Conservation (phyloP, 2,329 filamentous ascomycete genomes). For the Aspergillus persii region DNA sequence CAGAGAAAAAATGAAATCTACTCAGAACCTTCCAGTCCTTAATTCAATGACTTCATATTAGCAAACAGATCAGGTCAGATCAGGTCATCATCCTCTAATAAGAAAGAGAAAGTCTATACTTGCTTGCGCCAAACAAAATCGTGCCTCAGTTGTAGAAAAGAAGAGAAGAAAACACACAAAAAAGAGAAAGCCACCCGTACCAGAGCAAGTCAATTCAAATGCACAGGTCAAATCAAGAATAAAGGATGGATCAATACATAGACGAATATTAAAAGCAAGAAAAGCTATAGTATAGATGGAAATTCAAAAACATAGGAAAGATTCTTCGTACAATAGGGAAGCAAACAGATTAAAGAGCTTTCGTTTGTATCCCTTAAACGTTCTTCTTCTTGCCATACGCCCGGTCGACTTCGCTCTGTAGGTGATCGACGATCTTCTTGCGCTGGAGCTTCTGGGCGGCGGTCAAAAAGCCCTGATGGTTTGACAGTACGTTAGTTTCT, state of each 20-base stretch:
- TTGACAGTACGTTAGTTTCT: constrained; percentile 24
- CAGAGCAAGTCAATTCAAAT: background rate
- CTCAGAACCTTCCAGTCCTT: background rate
- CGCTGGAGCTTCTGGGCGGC: constrained; percentile 72
- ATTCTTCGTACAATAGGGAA: background rate
- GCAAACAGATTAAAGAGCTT: background rate
- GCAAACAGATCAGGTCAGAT: background rate
- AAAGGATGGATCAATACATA: background rate
- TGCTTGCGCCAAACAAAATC: background rate
- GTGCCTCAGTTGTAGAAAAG: background rate
- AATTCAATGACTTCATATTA: background rate
- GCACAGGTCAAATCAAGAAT: background rate
- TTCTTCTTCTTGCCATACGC: constrained; percentile 54
- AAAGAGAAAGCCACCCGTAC: background rate
- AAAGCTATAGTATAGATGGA: background rate
- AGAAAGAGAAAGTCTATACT: background rate
- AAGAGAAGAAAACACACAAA: background rate
- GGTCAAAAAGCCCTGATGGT: constrained; percentile 59
- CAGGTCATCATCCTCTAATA: background rate
- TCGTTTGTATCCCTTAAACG: background rate
- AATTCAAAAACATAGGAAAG: background rate
- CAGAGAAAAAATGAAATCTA: background rate
- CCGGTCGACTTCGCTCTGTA: constrained; percentile 59
- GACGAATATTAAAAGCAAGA: background rate
- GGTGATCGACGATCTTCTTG: constrained; percentile 63